Evolutionary conservation across 768 basidiomycete genomes (phyloP), one percentile per base, ranked within the genome.

Genomic region (Trametes maxima): DNA sequence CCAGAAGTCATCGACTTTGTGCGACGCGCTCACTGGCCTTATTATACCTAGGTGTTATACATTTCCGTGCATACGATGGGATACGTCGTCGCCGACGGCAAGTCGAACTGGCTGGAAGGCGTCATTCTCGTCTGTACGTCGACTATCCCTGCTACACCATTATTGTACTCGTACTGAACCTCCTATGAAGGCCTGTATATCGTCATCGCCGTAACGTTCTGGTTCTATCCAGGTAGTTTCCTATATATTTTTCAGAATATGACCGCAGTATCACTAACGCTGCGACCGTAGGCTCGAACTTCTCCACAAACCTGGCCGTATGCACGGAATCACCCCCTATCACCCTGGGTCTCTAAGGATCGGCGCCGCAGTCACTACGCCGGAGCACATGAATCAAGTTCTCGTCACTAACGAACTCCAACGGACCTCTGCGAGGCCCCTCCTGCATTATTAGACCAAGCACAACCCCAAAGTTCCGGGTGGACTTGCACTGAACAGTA

Each of bases 91-190:
- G 82, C 85, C 50, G 95, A 97, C 66, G 94, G 94, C 13, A 90
- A 86, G 70, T 91, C 88, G 28, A 96, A 95, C 72, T 97, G 94
- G 87, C 79, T 97, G n/a, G 94, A 96, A 73, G 93, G 92, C 22
- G 74, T 86, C 67, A 86, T 92, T 57, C 79, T 93, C n/a, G 83
- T 92, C 58, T 85, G 87, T 83, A 64, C 49, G 78, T 71, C 7
- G 25, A 12, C 19, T 17, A n/a, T 25, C 6, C 14, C 19, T 22
- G 5, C 13, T 2, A 37, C 39, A 17, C 37, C 1, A 14, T 14
- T 44, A 24, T 33, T 8, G 13, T 72, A 42, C 21, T 62, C 3
- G 48, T 40, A 57, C n/a, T 35, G 16, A 36, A 12, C 1, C 10
- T 43, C 39, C 4, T 8, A 16, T 19, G n/a, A 39, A 82, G 80